Evolutionary conservation across 768 basidiomycete species (phyloP), one percentile per base, ranked within the genome.

Genomic region (Termitomyces heimii): DNA sequence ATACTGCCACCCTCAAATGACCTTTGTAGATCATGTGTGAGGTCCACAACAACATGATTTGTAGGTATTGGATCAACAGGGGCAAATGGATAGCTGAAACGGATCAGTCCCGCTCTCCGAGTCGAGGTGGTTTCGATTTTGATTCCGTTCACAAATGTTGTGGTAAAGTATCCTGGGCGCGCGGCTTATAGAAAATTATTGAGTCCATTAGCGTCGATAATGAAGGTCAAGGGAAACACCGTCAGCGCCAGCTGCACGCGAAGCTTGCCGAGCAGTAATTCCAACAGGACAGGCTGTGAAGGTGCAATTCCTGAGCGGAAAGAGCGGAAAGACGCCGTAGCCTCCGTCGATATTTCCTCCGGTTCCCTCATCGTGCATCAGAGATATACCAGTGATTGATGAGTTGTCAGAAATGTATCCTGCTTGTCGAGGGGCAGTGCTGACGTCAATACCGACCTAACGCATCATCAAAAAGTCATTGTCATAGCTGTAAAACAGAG

Each of bases 81-180:
- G 13, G 78, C 46, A 7, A 58, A 18, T 4, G 70, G 83, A 64
- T 79, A 86, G 5, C 82, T 84, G 64, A 84, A 86, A 0, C 80
- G 77, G 60, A 84, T 83, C 28, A 85, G 67, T 0, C 81, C 83
- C 14, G 83, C 77, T 43, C 83, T 76, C 31, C 84, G 75, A 3
- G 83, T 85, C 0, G 82, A 82, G 1, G 84, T 85, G 2, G 82
- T 72, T 63, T 86, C 84, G 53, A 80, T 74, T 59, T 78, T 70
- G 34, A 80, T 79, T 4, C 69, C 68, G 56, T 79, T 79, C 22
- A 70, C 66, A 50, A 80, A 79, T 1, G 73, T 77, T 4, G 77
- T 74, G 5, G 77, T 76, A 57, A 81, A 81, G 56, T 79, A 80
- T 3, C 80, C 80, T 3, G 80, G 79, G 9, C 64, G 65, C 6